phyloP scores from a whole-genome alignment of 352 stramenopile genomes.

The Globisporangium heterothallicum region DNA sequence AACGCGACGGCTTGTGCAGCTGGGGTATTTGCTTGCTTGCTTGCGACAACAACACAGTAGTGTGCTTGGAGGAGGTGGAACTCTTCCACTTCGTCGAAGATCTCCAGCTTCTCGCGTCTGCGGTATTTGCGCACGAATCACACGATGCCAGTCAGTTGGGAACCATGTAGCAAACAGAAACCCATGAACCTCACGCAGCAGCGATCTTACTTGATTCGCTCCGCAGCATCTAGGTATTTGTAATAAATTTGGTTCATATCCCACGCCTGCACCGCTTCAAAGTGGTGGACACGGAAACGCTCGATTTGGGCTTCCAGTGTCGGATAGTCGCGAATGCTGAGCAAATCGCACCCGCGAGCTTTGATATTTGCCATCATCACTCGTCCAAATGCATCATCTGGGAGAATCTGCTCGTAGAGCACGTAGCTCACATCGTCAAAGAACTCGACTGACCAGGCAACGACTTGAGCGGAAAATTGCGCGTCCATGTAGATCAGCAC shows the following conservation, averaged over 20 bases:
- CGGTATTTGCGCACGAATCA: background rate
- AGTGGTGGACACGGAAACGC: slow-evolving; percentile 68
- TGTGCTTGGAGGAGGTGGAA: slow-evolving; percentile 89
- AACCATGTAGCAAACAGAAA: background rate
- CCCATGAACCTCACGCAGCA: background rate
- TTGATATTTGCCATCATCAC: slow-evolving; percentile 92
- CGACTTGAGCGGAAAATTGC: slow-evolving; percentile 61
- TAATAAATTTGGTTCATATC: slow-evolving; percentile 94
- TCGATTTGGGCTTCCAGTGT: slow-evolving; percentile 66
- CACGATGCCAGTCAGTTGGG: background rate
- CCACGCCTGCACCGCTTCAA: slow-evolving; percentile 68
- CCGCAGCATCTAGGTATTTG: slow-evolving; percentile 62
- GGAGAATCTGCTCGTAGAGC: slow-evolving; percentile 90
- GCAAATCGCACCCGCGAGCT: slow-evolving; percentile 82
- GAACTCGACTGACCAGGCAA: slow-evolving; percentile 57
- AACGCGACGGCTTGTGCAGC: slow-evolving; percentile 31
- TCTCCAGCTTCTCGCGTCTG: slow-evolving; percentile 82
- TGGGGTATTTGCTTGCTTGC: slow-evolving; percentile 25
- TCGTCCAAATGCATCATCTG: slow-evolving; percentile 83
- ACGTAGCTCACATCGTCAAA: slow-evolving; percentile 80
- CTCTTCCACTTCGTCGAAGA: slow-evolving; percentile 92
- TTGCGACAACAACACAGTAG: slow-evolving; percentile 87
- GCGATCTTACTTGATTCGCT: slow-evolving; percentile 55
- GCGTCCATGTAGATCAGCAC: slow-evolving; percentile 92
- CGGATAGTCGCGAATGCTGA: slow-evolving; percentile 79